Conservation (phyloP, 805 yeast genomes). For the Peterozyma xylosa region DNA sequence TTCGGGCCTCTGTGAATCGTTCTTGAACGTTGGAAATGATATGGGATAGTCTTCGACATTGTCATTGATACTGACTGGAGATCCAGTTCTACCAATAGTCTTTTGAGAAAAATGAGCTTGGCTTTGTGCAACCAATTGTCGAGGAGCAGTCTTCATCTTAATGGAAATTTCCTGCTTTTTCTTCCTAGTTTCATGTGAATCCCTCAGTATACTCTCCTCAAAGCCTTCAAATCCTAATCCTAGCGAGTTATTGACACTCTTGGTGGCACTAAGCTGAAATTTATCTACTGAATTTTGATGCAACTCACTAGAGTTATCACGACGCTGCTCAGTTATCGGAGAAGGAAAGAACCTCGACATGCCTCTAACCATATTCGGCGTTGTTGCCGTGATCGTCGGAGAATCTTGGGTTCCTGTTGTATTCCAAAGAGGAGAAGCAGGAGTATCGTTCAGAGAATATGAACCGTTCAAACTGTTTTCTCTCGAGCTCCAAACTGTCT, state of each 20-base stretch:
- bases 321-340: conserved; percentile 17
- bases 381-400: conserved; percentile 2
- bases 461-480: conserved; percentile 2
- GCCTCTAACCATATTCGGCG: conserved; percentile 15
- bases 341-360: conserved; percentile 28
- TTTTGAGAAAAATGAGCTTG: neutral
- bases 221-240: no score
- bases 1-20: neutral
- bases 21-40: conserved; percentile 3
- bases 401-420: neutral
- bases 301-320: conserved; percentile 6
- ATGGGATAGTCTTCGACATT: neutral
- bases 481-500: conserved; percentile 6
- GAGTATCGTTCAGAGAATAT: neutral
- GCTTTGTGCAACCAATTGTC: neutral
- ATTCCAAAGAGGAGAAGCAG: neutral
- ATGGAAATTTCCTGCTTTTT: neutral
- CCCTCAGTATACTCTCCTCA: neutral
- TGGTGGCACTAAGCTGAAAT: neutral
- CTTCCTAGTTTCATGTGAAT: neutral
- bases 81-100: neutral
- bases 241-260: neutral
- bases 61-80: neutral
- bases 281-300: neutral
- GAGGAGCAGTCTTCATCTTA: neutral